Evolutionary conservation across 176 grass and related monocot genomes (phyloP), one percentile per base, ranked within the genome.

Genomic region (Urochloa ruziziensis): DNA sequence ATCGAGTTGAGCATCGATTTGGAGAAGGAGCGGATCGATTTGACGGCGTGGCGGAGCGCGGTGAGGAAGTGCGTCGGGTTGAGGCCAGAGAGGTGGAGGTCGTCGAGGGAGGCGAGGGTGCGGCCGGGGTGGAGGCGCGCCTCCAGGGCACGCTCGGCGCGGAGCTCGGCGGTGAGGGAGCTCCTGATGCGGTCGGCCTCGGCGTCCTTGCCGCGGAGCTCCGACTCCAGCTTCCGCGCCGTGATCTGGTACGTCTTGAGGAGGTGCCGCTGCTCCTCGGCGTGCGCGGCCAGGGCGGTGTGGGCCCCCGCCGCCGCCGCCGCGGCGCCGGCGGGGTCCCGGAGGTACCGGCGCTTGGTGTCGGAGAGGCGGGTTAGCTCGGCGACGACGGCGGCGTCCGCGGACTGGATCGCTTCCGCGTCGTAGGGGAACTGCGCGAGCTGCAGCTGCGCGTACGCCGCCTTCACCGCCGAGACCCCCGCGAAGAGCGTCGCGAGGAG

Each of bases 201-300:
- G 1, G 73, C 59, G 5, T 99, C 97, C 85, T 77, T 89, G 49
- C 46, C 24, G 6, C 87, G 80, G 62, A 90, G 70, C 14, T 96
- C 91, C 1, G 89, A 43, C 66, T 99, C 91, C 23, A 94, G 88
- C 91, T 99, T 99, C 13, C 78, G 78, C 78, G 80, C 65, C 56
- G 91, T 96, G 91, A 99, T 96, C 85, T 92, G 91, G 89, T 92
- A 96, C 1, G 97, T 95, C 86, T 86, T 94, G 84, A 96, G 90
- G 23, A 99, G 87, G 48, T 91, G 85, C 15, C 86, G 79, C 85
- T 94, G 97, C 86, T 99, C 97, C 83, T 91, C 88, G 37, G 91
- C 85, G 81, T 96, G 93, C 19, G 91, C 91, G 4, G 80, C 65
- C 13, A 96, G 69, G 5, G 87, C 62, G 15, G 93, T 81, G 83